Evolutionary conservation across 2,329 filamentous ascomycete genomes (phyloP).

Genomic region (Pestalotiopsis sp.): DNA sequence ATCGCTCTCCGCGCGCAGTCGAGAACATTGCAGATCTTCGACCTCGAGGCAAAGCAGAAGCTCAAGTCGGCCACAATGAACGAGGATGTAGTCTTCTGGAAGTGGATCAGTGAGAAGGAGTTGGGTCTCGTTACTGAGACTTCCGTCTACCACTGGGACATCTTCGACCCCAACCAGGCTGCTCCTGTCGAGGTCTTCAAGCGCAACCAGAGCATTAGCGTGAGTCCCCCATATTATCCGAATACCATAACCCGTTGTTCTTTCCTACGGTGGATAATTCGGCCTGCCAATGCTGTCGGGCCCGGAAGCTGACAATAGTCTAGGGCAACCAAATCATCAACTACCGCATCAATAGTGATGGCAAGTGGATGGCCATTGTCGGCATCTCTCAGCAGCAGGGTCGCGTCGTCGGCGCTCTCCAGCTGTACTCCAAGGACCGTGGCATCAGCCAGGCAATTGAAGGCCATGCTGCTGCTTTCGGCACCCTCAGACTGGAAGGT

Average conservation of each 20-base stretch:
- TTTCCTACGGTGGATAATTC: background rate
- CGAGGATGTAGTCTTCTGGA: conserved; percentile 98
- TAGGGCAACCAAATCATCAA: conserved; percentile 99
- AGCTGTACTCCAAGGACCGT: conserved; percentile 93
- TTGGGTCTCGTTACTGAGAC: conserved; percentile 89
- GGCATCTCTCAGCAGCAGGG: conserved; percentile 93
- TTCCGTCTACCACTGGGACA: conserved; percentile 96
- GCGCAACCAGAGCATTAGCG: conserved; percentile 84
- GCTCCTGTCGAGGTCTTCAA: conserved; percentile 91
- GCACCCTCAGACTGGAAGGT: conserved; percentile 84
- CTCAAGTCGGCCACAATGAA: conserved; percentile 96
- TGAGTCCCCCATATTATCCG: conserved; percentile 46
- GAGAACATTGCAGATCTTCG: conserved; percentile 96
- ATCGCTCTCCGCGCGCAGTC: conserved; percentile 96
- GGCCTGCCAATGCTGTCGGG: background rate
- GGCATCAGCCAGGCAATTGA: conserved; percentile 98
- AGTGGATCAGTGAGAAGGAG: conserved; percentile 91
- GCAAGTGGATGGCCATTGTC: conserved; percentile 98
- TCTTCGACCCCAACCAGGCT: conserved; percentile 80
- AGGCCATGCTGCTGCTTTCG: conserved; percentile 94
- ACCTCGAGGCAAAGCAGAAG: conserved; percentile 89
- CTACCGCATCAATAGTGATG: conserved; percentile 92
- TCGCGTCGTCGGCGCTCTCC: conserved; percentile 93
- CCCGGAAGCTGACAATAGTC: background rate
- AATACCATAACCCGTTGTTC: too few species aligned